Conservation (phyloP, 805 yeast species). For the Nakazawaea populi region DNA sequence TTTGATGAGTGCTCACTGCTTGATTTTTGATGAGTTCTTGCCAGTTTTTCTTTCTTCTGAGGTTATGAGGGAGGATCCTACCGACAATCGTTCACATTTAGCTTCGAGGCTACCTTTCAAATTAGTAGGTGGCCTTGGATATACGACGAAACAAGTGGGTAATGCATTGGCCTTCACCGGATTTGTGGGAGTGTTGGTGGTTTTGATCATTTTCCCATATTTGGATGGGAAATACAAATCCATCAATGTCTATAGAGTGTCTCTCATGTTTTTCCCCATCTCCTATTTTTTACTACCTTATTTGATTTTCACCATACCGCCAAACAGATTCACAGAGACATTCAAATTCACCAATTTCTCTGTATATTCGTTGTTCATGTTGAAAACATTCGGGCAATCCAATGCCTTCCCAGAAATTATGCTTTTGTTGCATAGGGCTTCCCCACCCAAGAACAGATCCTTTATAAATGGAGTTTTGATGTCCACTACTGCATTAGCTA, state of each 20-base stretch:
- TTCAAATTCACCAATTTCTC: not conserved
- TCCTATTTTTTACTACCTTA: conserved; percentile 43
- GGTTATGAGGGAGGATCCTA: not conserved
- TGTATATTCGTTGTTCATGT: conserved; percentile 25
- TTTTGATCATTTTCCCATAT: conserved; percentile 44
- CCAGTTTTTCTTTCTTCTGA: conserved; percentile 38
- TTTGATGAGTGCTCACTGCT: conserved; percentile 37
- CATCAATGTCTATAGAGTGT: conserved; percentile 33
- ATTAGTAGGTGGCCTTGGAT: conserved; percentile 49
- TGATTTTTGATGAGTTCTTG: conserved; percentile 47
- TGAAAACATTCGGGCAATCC: conserved; percentile 29
- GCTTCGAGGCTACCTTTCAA: conserved; percentile 39
- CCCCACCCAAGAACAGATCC: conserved; percentile 50
- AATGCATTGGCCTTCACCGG: conserved; percentile 46
- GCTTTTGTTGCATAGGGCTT: conserved; percentile 47
- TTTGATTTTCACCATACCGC: conserved; percentile 34
- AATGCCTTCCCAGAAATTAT: conserved; percentile 47
- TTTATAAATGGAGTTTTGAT: conserved; percentile 53
- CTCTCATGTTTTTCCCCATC: conserved; percentile 37
- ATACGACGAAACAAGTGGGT: conserved; percentile 41
- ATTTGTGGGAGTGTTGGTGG: conserved; percentile 43
- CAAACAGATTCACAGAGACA: conserved; percentile 2
- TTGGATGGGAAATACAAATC: conserved; percentile 43
- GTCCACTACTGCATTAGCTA: conserved; percentile 46
- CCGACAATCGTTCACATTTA: not conserved